Evolutionary conservation across 2,329 filamentous ascomycete species (phyloP).

Genomic region (Venturia pyrina): DNA sequence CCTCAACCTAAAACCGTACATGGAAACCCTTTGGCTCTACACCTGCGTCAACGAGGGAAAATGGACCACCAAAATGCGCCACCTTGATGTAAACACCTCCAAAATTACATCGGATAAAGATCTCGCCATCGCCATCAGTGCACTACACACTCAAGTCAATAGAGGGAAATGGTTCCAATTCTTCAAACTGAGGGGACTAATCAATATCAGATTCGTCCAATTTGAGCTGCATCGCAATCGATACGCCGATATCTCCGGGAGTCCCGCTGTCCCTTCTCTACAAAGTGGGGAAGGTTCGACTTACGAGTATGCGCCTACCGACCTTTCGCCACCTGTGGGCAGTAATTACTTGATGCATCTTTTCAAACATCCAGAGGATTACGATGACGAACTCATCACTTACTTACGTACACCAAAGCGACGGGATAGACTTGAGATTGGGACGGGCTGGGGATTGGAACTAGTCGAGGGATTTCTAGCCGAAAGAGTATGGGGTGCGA

Average conservation of each 20-base stretch:
- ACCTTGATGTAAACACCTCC: slow-evolving; percentile 25
- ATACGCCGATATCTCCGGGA: slow-evolving; percentile 28
- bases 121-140: slow-evolving; percentile 23
- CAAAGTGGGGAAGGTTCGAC: slow-evolving; percentile 19
- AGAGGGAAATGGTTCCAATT: slow-evolving; percentile 24
- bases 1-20: slow-evolving; percentile 10
- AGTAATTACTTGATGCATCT: slow-evolving; percentile 28
- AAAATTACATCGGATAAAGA: slow-evolving; percentile 27
- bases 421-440: slow-evolving; percentile 22
- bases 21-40: slow-evolving; percentile 25
- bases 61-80: slow-evolving; percentile 27
- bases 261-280: slow-evolving; percentile 16
- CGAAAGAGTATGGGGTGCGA: slow-evolving; percentile 24
- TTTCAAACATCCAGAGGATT: slow-evolving; percentile 30
- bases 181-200: slow-evolving; percentile 25
- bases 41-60: slow-evolving; percentile 29
- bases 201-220: slow-evolving; percentile 29
- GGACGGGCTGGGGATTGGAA: slow-evolving; percentile 30
- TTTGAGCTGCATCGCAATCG: slow-evolving; percentile 31
- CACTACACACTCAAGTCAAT: slow-evolving; percentile 24
- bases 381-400: slow-evolving; percentile 28
- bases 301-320: slow-evolving; percentile 28
- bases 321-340: slow-evolving; percentile 30
- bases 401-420: slow-evolving; percentile 28
- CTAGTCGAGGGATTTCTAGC: slow-evolving; percentile 30